Base-by-base conservation (phyloP, 176 grass and related monocot genomes). In the Chloris gayana region DNA sequence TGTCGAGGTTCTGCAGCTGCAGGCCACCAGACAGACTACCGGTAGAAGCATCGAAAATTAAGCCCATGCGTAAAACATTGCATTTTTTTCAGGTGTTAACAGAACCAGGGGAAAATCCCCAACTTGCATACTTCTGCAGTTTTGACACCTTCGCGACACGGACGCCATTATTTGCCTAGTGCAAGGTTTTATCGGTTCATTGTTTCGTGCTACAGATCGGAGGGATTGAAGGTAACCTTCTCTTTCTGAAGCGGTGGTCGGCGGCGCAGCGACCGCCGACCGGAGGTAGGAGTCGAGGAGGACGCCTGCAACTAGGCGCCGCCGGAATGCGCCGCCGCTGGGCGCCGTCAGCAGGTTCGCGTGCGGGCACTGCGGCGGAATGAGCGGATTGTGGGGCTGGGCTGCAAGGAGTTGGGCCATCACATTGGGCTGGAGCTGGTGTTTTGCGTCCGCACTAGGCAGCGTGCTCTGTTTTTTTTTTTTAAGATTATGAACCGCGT, bases 151-250 rank as follows among this genome's bases (percentile, higher is more conserved):
- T 21, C 13, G 18, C 46, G 33, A 31, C n/a, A 53, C 54, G 67
- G 24, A 72, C 17, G 44, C 32, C 2, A 19, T 65, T n/a, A n/a
- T n/a, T n/a, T 5, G 46, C 15, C 19, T 15, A 30, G 3, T 30
- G 6, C 25, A 9, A 14, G n/a, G 67, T 70, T 70, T 45, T 13
- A 21, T 37, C 5, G 35, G 39, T 42, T 67, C 35, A 25, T 35
- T 67, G 4, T 37, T 37, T 62, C 26, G 27, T 17, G 68, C 17
- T 64, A 76, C 26, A n/a, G 39, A 54, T 54, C 50, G 22, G 32
- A 22, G 31, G 29, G 30, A 45, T 57, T 3, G 50, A 7, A 35
- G 61, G 21, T 5, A 80, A 88, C 75, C 86, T 74, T 84, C 19
- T 69, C 61, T 31, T 34, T 39, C 47, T 21, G 39, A 30, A 13